Evolutionary conservation across 495 filamentous ascomycete species (phyloP).

Genomic region (Xylaria castorea): DNA sequence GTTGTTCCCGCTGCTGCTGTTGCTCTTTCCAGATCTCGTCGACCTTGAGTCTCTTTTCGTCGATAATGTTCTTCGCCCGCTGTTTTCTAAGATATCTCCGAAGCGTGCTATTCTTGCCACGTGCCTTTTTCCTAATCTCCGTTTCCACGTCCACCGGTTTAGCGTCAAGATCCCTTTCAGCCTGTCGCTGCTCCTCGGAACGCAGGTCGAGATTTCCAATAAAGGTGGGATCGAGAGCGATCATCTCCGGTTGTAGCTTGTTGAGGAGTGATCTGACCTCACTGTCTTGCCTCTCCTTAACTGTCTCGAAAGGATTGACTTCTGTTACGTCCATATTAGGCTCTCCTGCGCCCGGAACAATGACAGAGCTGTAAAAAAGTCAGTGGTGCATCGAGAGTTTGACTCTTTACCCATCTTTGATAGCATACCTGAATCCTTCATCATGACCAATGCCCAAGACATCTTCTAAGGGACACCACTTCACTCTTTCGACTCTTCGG

Average conservation of each 20-base stretch:
- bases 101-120: slow-evolving; percentile 91
- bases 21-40: slow-evolving; percentile 57
- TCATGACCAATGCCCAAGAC: slow-evolving; percentile 84
- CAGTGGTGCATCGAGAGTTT: neutral
- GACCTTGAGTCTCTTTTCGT: slow-evolving; percentile 70
- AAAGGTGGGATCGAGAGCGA: slow-evolving; percentile 87
- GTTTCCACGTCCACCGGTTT: slow-evolving; percentile 75
- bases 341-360: slow-evolving; percentile 93
- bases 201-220: slow-evolving; percentile 84
- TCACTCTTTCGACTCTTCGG: slow-evolving; percentile 76
- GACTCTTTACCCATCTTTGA: slow-evolving; percentile 70
- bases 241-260: slow-evolving; percentile 97
- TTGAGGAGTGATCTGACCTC: slow-evolving; percentile 88
- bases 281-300: slow-evolving; percentile 89
- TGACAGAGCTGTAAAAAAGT: slow-evolving; percentile 62
- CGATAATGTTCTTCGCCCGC: slow-evolving; percentile 86
- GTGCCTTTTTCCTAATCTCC: slow-evolving; percentile 70
- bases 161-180: slow-evolving; percentile 76
- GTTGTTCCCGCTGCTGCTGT: slow-evolving; percentile 48
- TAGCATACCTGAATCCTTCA: slow-evolving; percentile 83
- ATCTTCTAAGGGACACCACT: slow-evolving; percentile 96
- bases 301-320: slow-evolving; percentile 94
- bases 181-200: slow-evolving; percentile 72
- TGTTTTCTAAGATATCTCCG: slow-evolving; percentile 90
- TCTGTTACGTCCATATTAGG: slow-evolving; percentile 96